These are phyloP conservation scores for Umbelopsis ramanniana DNA, from an alignment of 192 early-diverging fungal genomes.

Conservation along the genomic window DNA sequence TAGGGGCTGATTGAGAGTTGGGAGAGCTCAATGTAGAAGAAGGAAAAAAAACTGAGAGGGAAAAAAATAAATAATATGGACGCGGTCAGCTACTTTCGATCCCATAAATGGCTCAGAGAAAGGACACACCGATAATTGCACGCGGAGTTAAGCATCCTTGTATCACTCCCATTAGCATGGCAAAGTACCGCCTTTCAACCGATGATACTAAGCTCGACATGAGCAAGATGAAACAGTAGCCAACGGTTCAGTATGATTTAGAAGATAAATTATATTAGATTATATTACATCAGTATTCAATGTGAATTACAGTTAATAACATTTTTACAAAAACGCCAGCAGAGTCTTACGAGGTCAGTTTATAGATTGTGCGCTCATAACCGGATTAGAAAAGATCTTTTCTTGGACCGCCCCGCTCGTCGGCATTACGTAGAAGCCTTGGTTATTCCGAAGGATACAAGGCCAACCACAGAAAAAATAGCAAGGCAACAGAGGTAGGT, in stretches of 20 bases:
- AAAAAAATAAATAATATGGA: conserved; percentile 1
- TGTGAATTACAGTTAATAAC: background rate
- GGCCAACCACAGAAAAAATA: background rate
- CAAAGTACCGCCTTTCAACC: too few relatives aligned
- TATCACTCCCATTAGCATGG: too few relatives aligned
- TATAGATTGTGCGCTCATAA: background rate
- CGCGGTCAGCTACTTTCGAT: too few relatives aligned
- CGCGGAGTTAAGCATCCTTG: background rate
- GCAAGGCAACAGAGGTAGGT: background rate
- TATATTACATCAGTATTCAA: background rate
- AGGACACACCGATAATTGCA: too few relatives aligned
- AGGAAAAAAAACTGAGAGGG: background rate
- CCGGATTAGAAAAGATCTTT: background rate
- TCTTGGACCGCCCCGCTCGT: too few relatives aligned
- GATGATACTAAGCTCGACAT: too few relatives aligned
- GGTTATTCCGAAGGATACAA: conserved; percentile 6
- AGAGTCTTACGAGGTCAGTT: background rate
- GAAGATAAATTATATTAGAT: background rate
- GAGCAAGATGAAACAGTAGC: too few relatives aligned
- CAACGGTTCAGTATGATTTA: too few relatives aligned
- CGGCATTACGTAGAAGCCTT: conserved; percentile 7
- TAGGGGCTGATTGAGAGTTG: background rate
- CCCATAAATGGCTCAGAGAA: too few relatives aligned
- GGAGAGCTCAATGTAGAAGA: background rate
- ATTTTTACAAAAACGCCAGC: background rate